Base-by-base conservation (phyloP, 169 alveolate genomes). In the Eimeria zaria region DNA sequence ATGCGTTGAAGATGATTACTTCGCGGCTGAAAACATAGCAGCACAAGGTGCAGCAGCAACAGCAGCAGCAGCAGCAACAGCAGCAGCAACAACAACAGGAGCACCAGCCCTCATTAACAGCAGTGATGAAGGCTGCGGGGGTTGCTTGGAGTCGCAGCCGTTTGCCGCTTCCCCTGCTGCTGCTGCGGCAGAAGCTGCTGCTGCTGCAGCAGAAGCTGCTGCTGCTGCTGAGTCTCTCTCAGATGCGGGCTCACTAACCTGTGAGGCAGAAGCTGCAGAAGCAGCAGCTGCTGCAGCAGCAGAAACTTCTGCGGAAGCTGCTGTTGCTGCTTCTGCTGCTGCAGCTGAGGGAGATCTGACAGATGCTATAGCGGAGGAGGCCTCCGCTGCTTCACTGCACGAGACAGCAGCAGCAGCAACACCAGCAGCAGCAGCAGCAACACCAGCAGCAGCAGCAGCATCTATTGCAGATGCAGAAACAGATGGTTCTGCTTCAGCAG, bases 201-300 rank as follows among this genome's bases (percentile, higher is more conserved):
- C n/a, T n/a, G n/a, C n/a, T n/a, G n/a, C n/a, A n/a, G n/a, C n/a
- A n/a, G n/a, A n/a, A n/a, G n/a, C n/a, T n/a, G n/a, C 67, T 78
- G 89, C 89, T 41, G 89, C 89, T 24, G 89, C 89, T 22, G 89
- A 20, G 5, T 44, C 83, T 73, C 24, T 7, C 9, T 12, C 89
- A 0, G 89, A 78, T 41, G 64, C 60, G 11, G 89, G 41, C 4
- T 27, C 89, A 46, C 24, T n/a, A 20, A 1, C 44, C 22, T 44
- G 64, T 4, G 89, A 33, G 44, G 69, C 60, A 1, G 64, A 41
- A 46, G 67, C 89, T 22, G 18, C 62, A 24, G 89, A 48, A 7
- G 89, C 64, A 41, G 89, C 89, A 78, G 89, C 67, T 20, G 89
- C 60, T n/a, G 0, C 27, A 78, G 89, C 89, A 78, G 62, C 85